Evolutionary conservation across 2,329 filamentous ascomycete species (phyloP).

Genomic region (Penicillium sp.): DNA sequence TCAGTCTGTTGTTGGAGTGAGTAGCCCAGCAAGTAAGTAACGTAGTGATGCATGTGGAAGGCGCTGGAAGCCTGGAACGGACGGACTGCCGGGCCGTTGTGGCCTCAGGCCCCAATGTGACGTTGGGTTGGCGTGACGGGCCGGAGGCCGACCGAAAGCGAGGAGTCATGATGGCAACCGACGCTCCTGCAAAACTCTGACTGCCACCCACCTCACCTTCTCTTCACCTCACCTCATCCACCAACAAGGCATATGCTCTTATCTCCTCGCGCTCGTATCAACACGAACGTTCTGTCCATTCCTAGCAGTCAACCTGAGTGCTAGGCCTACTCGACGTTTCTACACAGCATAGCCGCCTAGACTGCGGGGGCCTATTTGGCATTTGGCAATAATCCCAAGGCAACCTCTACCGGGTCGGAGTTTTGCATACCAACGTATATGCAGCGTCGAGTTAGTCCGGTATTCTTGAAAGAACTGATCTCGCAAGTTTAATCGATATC

Average conservation of each 20-base stretch:
- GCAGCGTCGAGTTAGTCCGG: not conserved
- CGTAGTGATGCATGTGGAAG: not conserved
- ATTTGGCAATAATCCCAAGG: not conserved
- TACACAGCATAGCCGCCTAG: not conserved
- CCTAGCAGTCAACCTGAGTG: not conserved
- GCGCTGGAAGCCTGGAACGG: not conserved
- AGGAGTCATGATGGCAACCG: constrained; percentile 11
- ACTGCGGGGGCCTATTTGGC: constrained; percentile 5
- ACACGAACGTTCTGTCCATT: not conserved
- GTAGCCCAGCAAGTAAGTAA: no score
- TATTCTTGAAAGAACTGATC: not conserved
- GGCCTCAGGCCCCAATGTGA: constrained; percentile 13
- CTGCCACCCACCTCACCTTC: not conserved
- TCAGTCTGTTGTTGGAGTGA: no score
- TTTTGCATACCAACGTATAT: not conserved
- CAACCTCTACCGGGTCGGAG: not conserved
- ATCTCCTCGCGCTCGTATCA: not conserved
- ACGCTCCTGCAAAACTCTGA: not conserved
- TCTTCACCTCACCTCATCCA: not conserved
- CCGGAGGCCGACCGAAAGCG: constrained; percentile 10
- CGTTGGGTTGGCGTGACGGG: constrained; percentile 8
- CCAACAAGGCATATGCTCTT: not conserved
- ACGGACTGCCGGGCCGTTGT: not conserved
- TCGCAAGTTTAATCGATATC: not conserved
- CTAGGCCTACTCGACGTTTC: not conserved